A percentile compares a stretch with the other conserved stretches of the same genome.
These are phyloP conservation scores for Knoxdaviesia proteae DNA, from an alignment of 2,329 filamentous ascomycete species.

Conservation along the genomic window DNA sequence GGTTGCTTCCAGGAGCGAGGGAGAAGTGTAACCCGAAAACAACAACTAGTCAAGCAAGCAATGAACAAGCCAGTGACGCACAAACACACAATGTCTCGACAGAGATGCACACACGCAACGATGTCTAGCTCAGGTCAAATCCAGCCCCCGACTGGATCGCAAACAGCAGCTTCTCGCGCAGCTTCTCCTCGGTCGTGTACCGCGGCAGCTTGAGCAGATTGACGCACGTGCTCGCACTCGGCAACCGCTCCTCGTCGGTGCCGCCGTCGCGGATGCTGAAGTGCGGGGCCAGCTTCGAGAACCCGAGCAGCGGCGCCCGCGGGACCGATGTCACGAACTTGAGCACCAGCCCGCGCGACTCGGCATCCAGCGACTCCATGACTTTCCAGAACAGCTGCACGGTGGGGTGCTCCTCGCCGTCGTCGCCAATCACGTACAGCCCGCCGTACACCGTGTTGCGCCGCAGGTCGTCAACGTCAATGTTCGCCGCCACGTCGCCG, in stretches of 20 bases:
- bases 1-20: too few species aligned
- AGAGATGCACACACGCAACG: too few species aligned
- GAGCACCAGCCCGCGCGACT: slow-evolving; percentile 63
- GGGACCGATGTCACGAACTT: slow-evolving; percentile 95
- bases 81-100: too few species aligned
- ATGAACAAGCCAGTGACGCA: too few species aligned
- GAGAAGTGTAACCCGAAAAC: slow-evolving; percentile 5
- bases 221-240: slow-evolving; percentile 89
- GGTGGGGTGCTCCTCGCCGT: slow-evolving; percentile 67
- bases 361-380: slow-evolving; percentile 54
- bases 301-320: slow-evolving; percentile 72
- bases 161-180: slow-evolving; percentile 72
- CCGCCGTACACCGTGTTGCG: slow-evolving; percentile 74
- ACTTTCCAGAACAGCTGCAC: slow-evolving; percentile 83
- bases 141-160: slow-evolving; percentile 78
- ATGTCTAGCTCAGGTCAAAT: slow-evolving; percentile 52
- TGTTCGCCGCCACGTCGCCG: slow-evolving; percentile 56
- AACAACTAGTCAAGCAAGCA: slow-evolving; percentile 9
- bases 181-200: slow-evolving; percentile 42
- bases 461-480: slow-evolving; percentile 72
- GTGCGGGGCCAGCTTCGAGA: slow-evolving; percentile 60
- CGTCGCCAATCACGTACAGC: slow-evolving; percentile 75
- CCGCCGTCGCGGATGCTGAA: slow-evolving; percentile 83
- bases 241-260: slow-evolving; percentile 53
- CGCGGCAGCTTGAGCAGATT: slow-evolving; percentile 83